Base-by-base conservation (phyloP, 2,329 filamentous ascomycete species). In the Nemania abortiva region DNA sequence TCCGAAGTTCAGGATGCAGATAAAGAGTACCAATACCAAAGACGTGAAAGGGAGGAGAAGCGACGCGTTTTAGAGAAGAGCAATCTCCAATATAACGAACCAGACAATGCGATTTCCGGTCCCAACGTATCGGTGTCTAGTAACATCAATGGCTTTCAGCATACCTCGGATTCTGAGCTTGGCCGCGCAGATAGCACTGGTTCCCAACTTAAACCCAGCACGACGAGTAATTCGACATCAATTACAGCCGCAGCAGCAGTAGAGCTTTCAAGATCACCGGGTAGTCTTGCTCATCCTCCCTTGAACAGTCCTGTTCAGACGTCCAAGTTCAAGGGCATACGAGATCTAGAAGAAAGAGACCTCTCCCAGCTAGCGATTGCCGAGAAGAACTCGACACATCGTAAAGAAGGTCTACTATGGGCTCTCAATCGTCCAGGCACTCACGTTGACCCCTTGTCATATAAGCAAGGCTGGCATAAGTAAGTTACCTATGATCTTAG, bases 381-480 rank as follows among this genome's bases (percentile, higher is more conserved):
- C 22, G 89, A 91, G 54, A 86, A 87, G 69, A 85, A 85, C 72
- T 87, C 86, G 4, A 87, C 91, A 54, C 91, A 95, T 74, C 89
- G 93, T 53, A 99, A 98, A 79, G 96, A 99, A 83, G 97, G 96
- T 6, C 85, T 99, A 10, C 82, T 99, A 7, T 99, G 96, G 96
- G 94, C 97, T 29, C 84, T 98, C 53, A 98, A 95, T 77, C 89
- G 94, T 71, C 95, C 95, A 2, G 95, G 95, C 20, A 95, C 94
- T 66, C 96, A 99, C 79, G 95, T 96, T 31, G 97, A 99, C 79
- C 96, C 96, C 10, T 94, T 96, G 74, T 95, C 94, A 20, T 85
- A 98, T 78, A 98, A 98, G 79, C 94, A 97, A 81, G 95, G 94
- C 59, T 99, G 96, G 96, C 96, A 99, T 81, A 99, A 99, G 93